A percentile compares a stretch with the other conserved stretches of the same genome.
Evolutionary conservation across 768 basidiomycete species (phyloP).

Genomic region (Symmetrospora coprosmae): DNA sequence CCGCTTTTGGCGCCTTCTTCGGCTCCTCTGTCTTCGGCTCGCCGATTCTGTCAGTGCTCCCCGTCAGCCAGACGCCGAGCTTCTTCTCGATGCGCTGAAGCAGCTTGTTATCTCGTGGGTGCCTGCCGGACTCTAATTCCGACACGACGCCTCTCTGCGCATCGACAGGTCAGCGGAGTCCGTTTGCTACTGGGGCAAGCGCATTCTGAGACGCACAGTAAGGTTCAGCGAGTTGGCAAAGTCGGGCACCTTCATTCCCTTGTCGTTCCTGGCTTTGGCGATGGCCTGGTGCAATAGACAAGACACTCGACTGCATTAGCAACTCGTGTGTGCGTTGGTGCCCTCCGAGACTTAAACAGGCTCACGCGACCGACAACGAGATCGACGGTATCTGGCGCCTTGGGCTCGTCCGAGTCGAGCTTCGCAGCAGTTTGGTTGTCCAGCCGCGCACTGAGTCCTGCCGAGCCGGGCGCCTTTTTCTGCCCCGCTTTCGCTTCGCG

Average conservation of each 20-base stretch:
- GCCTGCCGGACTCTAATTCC: background rate
- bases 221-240: background rate
- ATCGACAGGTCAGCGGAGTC: background rate
- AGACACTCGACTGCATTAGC: background rate
- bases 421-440: background rate
- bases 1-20: too few species aligned
- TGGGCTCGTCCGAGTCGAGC: slow-evolving; percentile 11
- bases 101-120: slow-evolving; percentile 10
- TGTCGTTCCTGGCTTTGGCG: background rate
- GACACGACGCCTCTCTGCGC: background rate
- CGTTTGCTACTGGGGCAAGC: background rate
- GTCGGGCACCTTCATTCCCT: background rate
- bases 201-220: background rate
- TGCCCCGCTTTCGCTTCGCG: background rate
- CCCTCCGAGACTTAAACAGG: background rate
- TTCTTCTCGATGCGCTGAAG: slow-evolving; percentile 3
- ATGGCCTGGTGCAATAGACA: background rate
- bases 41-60: background rate
- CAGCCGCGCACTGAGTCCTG: background rate
- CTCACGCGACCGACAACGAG: slow-evolving; percentile 1
- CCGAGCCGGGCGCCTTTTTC: slow-evolving; percentile 5
- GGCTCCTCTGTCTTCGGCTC: background rate
- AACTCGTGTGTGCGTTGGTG: background rate
- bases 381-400: slow-evolving; percentile 2
- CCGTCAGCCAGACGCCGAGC: slow-evolving; percentile 18